phyloP scores from a whole-genome alignment of 495 filamentous ascomycete species.

The Staphylotrichum tortipilum region DNA sequence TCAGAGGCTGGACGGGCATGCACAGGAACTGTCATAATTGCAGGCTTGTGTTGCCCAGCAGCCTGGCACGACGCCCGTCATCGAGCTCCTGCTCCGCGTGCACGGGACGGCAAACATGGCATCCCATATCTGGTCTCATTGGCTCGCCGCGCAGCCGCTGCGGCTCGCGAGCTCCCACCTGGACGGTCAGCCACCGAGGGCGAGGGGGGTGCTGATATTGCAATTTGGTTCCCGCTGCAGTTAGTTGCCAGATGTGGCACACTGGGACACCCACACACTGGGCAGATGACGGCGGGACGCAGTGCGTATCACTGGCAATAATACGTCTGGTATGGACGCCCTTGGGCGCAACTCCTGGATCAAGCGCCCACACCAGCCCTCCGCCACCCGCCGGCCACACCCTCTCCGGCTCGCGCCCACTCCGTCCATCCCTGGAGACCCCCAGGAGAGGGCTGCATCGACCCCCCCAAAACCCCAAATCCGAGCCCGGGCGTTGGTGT shows the following conservation, averaged over 20 bases:
- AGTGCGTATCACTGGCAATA: neutral
- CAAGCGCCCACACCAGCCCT: conserved; percentile 1
- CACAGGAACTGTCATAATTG: neutral
- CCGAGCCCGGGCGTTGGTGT: neutral
- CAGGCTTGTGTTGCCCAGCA: neutral
- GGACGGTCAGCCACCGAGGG: conserved; percentile 23
- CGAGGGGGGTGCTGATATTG: conserved; percentile 24
- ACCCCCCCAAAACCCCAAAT: neutral
- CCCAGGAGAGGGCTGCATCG: neutral
- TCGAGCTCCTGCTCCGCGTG: conserved; percentile 9
- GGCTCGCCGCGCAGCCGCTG: conserved; percentile 10
- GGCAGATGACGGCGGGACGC: conserved; percentile 9
- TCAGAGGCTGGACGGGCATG: neutral
- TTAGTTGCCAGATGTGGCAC: conserved; percentile 9
- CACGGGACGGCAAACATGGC: conserved; percentile 9
- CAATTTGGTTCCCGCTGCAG: conserved; percentile 23
- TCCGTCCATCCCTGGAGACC: no score
- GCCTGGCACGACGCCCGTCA: neutral
- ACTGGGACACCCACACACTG: no score
- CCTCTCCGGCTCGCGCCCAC: conserved; percentile 5
- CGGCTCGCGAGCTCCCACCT: conserved; percentile 21
- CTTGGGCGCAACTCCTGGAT: neutral
- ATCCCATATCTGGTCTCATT: conserved; percentile 1
- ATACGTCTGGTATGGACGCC: no score
- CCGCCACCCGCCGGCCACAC: conserved; percentile 10